These are phyloP conservation scores for Knufia fluminis DNA, from an alignment of 2,329 filamentous ascomycete genomes.

Conservation along the genomic window DNA sequence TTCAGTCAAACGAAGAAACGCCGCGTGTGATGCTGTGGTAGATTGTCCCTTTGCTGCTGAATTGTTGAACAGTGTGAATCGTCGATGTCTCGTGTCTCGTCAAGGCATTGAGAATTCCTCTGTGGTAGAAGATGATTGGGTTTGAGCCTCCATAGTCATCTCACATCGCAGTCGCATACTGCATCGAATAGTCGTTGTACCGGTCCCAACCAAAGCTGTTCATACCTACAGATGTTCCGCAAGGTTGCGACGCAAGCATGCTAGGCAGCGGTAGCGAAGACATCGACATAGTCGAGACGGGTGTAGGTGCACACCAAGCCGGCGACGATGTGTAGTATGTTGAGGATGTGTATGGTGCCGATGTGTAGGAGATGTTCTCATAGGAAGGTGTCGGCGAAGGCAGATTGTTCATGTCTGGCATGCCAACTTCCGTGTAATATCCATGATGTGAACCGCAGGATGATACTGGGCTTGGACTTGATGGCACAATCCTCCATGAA, in stretches of 20 bases:
- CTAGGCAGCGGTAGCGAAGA: slow-evolving; percentile 73
- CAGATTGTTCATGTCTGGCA: slow-evolving; percentile 62
- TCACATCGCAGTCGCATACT: slow-evolving; percentile 74
- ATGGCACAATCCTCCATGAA: slow-evolving; percentile 82
- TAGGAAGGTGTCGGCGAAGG: slow-evolving; percentile 72
- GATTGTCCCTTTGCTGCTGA: slow-evolving; percentile 1
- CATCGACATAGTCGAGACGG: slow-evolving; percentile 35
- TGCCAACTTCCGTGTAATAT: slow-evolving; percentile 70
- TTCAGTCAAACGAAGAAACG: slow-evolving; percentile 11
- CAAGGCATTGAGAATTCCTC: not conserved
- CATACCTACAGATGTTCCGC: slow-evolving; percentile 68
- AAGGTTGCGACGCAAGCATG: slow-evolving; percentile 72
- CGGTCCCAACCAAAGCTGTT: slow-evolving; percentile 77
- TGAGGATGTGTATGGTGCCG: slow-evolving; percentile 50
- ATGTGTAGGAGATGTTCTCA: slow-evolving; percentile 62
- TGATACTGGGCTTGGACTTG: slow-evolving; percentile 71
- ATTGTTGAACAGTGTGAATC: not conserved
- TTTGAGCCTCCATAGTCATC: slow-evolving; percentile 44
- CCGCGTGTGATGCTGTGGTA: slow-evolving; percentile 16
- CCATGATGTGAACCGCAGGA: slow-evolving; percentile 62
- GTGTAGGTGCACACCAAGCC: slow-evolving; percentile 54
- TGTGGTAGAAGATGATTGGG: not conserved
- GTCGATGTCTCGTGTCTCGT: slow-evolving; percentile 10
- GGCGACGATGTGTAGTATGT: slow-evolving; percentile 68
- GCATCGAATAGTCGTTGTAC: slow-evolving; percentile 68